A percentile compares a stretch with the other conserved stretches of the same genome.
Conservation (phyloP, 208 protist genomes). For the Herpetomonas tarakana region DNA sequence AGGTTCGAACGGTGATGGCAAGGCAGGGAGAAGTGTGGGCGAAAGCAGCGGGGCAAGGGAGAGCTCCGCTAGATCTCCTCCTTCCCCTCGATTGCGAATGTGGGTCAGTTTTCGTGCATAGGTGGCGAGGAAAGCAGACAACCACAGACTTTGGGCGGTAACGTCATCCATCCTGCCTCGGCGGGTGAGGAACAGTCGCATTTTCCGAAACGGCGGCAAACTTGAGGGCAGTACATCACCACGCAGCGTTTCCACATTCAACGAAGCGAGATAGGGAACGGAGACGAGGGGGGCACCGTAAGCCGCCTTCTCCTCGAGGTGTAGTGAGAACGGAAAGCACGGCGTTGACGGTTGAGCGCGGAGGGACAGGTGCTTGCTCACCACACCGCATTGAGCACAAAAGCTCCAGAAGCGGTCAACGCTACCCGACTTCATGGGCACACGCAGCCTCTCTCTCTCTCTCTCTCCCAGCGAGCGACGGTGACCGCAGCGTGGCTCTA, state of each 20-base stretch:
- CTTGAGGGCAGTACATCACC: constrained; percentile 42
- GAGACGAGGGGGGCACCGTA: constrained; percentile 51
- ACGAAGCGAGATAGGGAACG: constrained; percentile 62
- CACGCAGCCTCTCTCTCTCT: neutral
- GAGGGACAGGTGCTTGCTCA: constrained; percentile 54
- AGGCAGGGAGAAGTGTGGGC: constrained; percentile 15
- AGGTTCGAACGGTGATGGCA: constrained; percentile 31
- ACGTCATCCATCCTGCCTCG: constrained; percentile 41
- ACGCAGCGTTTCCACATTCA: constrained; percentile 68
- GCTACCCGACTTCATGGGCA: constrained; percentile 3
- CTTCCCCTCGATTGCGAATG: neutral
- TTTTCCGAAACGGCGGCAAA: constrained; percentile 40
- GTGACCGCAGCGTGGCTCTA: no score
- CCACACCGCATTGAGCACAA: constrained; percentile 48
- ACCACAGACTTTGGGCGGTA: constrained; percentile 40
- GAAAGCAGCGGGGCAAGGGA: constrained; percentile 30
- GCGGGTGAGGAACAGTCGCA: constrained; percentile 48
- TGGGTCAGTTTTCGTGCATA: constrained; percentile 8
- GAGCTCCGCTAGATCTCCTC: neutral
- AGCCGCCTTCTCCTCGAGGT: constrained; percentile 32
- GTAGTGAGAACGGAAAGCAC: constrained; percentile 30
- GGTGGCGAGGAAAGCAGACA: constrained; percentile 37
- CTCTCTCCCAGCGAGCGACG: no score
- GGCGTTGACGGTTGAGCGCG: constrained; percentile 4
- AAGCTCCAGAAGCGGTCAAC: constrained; percentile 61